Base-by-base conservation (phyloP, 805 yeast genomes). In the Schwanniomyces polymorphus region DNA sequence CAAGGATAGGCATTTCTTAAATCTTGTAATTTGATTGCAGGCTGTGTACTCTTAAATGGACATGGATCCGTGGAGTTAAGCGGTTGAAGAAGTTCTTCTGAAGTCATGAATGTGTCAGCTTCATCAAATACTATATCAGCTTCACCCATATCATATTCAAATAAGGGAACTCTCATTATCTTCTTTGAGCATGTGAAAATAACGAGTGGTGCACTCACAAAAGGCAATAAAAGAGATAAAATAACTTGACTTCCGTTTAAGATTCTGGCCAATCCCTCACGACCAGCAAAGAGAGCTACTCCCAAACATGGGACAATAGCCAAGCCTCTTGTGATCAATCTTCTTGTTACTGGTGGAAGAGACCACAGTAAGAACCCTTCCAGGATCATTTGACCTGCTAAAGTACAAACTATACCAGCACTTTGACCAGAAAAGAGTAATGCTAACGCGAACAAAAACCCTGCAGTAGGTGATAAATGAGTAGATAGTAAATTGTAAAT, bases 341-440 rank as follows among this genome's bases (percentile, higher is more conserved):
- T 77, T 46, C 96, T 79, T 2, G 86, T 73, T 70, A 91, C 91
- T 1, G 97, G 97, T 29, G 87, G 82, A 50, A 90, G 76, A 6
- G 86, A 72, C 87, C 96, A 88, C 50, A 79, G 74, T 23, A 89
- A 74, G 57, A 90, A 91, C 0, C 97, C 97, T 64, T 91, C 97
- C 58, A 89, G 83, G 7, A 91, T 95, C 82, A 89, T 88, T 63
- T 91, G 97, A 31, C 97, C 96, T 1, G 97, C 91, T 58, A 91
- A 76, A 0, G 97, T 91, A 61, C 96, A 91, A 16, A 91, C 96
- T 34, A 92, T 88, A 37, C 97, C 97, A 2, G 97, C 97, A 58
- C 94, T 85, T 60, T 91, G 92, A n/a, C 97, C 97, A 11, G 92
- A 85, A 61, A 88, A 91, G 40, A 91, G 72, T 67, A 91, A 79